Evolutionary conservation across 2,329 filamentous ascomycete genomes (phyloP).

Genomic region (Cordyceps farinosa): DNA sequence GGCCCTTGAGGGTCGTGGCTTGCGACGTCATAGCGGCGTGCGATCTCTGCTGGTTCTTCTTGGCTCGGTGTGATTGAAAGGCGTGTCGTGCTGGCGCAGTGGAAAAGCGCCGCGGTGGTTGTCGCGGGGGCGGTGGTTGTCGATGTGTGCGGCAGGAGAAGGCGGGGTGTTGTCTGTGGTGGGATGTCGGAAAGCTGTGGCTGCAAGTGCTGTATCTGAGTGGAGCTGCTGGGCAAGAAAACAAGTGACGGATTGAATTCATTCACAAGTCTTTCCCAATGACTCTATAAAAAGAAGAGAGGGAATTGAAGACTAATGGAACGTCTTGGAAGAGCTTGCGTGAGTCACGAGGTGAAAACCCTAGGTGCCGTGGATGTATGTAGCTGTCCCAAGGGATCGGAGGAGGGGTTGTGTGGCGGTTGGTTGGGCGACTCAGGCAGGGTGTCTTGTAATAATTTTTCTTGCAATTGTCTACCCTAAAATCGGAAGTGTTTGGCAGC

Average conservation of each 20-base stretch:
- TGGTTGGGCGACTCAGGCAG: constrained; percentile 12
- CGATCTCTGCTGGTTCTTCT: constrained; percentile 26
- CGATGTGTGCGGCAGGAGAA: constrained; percentile 1
- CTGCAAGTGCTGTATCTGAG: constrained; percentile 6
- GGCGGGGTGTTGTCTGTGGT: constrained; percentile 14
- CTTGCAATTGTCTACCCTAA: not conserved
- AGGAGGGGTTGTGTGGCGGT: constrained; percentile 13
- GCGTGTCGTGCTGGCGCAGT: constrained; percentile 30
- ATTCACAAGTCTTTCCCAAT: constrained; percentile 7
- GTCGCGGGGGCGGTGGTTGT: not conserved
- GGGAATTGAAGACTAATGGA: not conserved
- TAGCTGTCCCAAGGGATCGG: constrained; percentile 1
- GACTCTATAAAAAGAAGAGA: not conserved
- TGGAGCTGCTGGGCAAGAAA: constrained; percentile 2
- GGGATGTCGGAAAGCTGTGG: constrained; percentile 12
- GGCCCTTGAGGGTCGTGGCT: constrained; percentile 78
- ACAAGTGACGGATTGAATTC: constrained; percentile 8
- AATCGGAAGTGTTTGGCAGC: not conserved
- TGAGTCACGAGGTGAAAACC: constrained; percentile 11
- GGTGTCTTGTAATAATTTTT: not conserved
- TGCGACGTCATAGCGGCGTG: constrained; percentile 43
- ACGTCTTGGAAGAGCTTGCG: not conserved
- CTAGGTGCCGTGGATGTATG: not conserved
- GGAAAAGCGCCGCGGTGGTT: constrained; percentile 27
- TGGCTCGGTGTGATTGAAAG: constrained; percentile 28